Conservation (phyloP, 169 alveolate genomes). For the Plasmodium billcollinsi region DNA sequence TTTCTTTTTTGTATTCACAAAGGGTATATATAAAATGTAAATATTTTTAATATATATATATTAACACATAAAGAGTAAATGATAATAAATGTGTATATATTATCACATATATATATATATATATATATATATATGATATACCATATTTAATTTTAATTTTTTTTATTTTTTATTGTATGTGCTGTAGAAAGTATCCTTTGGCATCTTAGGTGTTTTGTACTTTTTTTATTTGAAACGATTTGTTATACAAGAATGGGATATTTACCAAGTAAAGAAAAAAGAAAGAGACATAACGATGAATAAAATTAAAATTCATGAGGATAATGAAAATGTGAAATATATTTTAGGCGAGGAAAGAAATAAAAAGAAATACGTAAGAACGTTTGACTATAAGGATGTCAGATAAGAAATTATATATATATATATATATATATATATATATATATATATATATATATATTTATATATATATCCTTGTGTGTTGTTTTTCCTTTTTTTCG, state of each 20-base stretch:
- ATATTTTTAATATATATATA: background rate
- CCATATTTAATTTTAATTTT: background rate
- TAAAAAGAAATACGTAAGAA: conserved; percentile 49
- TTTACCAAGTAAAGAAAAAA: conserved; percentile 57
- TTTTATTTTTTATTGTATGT: background rate
- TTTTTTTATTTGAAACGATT: conserved; percentile 65
- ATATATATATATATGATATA: background rate
- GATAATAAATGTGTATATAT: background rate
- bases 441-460: no score
- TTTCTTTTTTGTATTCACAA: background rate
- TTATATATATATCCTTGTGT: no score
- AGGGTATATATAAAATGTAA: background rate
- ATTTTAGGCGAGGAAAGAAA: conserved; percentile 67
- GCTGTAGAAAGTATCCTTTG: conserved; percentile 72
- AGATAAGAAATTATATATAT: background rate
- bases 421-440: no score
- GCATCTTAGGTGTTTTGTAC: conserved; percentile 66
- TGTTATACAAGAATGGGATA: conserved; percentile 71
- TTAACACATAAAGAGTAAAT: background rate
- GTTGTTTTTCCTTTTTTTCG: background rate
- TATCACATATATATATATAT: background rate
- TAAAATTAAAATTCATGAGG: conserved; percentile 56
- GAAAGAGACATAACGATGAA: conserved; percentile 63
- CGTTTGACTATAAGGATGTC: conserved; percentile 21
- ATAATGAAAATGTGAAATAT: conserved; percentile 60